Percentiles rank a stretch among this genome's conserved stretches.
phyloP scores from a whole-genome alignment of 768 basidiomycete genomes.

The Rhizopogon sp. region DNA sequence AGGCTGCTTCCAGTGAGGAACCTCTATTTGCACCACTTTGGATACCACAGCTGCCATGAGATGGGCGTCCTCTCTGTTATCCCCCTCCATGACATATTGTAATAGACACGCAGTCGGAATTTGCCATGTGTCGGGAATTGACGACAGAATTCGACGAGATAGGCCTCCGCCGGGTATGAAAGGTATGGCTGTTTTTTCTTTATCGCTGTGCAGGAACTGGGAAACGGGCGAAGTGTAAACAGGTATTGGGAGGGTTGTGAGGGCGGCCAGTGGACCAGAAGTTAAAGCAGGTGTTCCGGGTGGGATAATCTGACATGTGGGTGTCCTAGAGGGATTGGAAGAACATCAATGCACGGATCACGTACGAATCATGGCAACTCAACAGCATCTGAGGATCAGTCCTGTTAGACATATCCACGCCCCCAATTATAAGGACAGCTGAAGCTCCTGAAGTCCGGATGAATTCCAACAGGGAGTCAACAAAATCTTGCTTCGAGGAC shows the following conservation, averaged over 20 bases:
- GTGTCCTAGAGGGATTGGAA: slow-evolving; percentile 39
- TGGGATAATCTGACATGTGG: slow-evolving; percentile 56
- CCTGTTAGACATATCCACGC: slow-evolving; percentile 70
- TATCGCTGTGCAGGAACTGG: slow-evolving; percentile 25
- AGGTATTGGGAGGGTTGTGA: slow-evolving; percentile 47
- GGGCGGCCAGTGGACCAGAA: slow-evolving; percentile 37
- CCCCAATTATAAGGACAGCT: slow-evolving; percentile 61
- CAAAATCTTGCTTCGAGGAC: slow-evolving; percentile 67
- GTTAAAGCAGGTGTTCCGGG: slow-evolving; percentile 38
- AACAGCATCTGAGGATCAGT: slow-evolving; percentile 78
- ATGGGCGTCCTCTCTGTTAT: slow-evolving; percentile 70
- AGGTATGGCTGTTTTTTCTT: slow-evolving; percentile 38
- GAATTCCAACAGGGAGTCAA: slow-evolving; percentile 52
- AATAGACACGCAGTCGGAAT: slow-evolving; percentile 56
- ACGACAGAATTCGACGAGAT: slow-evolving; percentile 57
- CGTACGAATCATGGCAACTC: slow-evolving; percentile 16
- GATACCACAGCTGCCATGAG: slow-evolving; percentile 51
- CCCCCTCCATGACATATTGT: slow-evolving; percentile 79
- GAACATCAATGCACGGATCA: background rate
- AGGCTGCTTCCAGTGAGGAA: slow-evolving; percentile 56
- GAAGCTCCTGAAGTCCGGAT: slow-evolving; percentile 43
- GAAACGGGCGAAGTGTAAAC: slow-evolving; percentile 46
- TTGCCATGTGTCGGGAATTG: slow-evolving; percentile 45
- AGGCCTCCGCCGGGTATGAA: slow-evolving; percentile 81
- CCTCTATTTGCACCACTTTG: slow-evolving; percentile 40